Conservation (phyloP, 345 rosid genomes). For the Diplotaxis tenuifolia region DNA sequence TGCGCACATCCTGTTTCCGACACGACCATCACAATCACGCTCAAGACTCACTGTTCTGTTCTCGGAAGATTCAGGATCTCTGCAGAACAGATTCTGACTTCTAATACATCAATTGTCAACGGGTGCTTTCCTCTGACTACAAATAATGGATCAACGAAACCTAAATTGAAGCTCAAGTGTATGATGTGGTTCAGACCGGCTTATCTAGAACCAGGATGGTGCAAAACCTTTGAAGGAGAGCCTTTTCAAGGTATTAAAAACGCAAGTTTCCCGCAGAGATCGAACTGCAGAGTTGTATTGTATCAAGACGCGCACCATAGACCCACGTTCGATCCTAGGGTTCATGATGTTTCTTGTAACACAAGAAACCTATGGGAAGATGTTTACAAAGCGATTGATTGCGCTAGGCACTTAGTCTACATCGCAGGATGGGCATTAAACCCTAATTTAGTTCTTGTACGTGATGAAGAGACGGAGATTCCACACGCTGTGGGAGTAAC, state of each 20-base stretch:
- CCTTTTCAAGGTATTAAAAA: conserved; percentile 57
- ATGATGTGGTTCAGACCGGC: conserved; percentile 87
- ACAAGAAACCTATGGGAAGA: conserved; percentile 83
- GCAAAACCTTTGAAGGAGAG: conserved; percentile 39
- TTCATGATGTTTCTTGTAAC: conserved; percentile 30
- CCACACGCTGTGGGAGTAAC: conserved; percentile 65
- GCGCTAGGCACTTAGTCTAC: conserved; percentile 73
- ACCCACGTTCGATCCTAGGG: conserved; percentile 51
- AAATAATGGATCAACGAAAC: conserved; percentile 47
- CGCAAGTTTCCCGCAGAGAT: conserved; percentile 71
- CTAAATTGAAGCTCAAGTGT: conserved; percentile 56
- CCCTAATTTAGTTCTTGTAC: conserved; percentile 74
- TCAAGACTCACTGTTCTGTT: conserved; percentile 66
- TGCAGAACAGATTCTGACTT: conserved; percentile 47
- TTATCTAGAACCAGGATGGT: conserved; percentile 60
- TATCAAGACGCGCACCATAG: conserved; percentile 83
- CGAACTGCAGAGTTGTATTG: conserved; percentile 60
- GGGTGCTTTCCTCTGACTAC: conserved; percentile 59
- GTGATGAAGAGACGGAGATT: conserved; percentile 60
- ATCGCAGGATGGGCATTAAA: conserved; percentile 90
- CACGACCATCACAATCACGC: conserved; percentile 58
- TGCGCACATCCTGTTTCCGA: conserved; percentile 65
- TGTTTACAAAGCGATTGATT: conserved; percentile 67
- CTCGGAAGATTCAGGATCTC: conserved; percentile 56
- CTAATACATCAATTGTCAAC: conserved; percentile 49